phyloP scores from a whole-genome alignment of 345 rosid genomes.

The Gossypium ekmanianum region DNA sequence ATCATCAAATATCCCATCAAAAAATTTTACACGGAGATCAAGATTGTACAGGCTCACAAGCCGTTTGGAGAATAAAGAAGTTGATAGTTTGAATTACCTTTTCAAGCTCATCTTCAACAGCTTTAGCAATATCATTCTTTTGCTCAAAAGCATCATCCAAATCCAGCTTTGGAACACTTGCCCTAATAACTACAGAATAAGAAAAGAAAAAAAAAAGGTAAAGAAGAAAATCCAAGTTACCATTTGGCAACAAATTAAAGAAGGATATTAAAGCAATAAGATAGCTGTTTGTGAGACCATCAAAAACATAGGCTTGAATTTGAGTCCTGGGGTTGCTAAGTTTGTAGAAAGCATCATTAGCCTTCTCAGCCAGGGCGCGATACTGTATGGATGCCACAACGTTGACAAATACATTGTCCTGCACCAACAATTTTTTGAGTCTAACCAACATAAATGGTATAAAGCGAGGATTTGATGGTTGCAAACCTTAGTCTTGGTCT shows the following conservation, averaged over 20 bases:
- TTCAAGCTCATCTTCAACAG: constrained; percentile 53
- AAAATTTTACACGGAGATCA: too few relatives aligned
- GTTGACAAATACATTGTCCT: constrained; percentile 24
- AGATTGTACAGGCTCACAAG: too few relatives aligned
- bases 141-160: constrained; percentile 54
- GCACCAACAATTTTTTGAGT: neutral
- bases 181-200: constrained; percentile 32
- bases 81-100: constrained; percentile 24
- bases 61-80: too few relatives aligned
- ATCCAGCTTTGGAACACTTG: constrained; percentile 43
- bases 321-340: neutral
- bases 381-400: neutral
- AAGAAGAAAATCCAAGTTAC: neutral
- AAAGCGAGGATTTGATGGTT: neutral
- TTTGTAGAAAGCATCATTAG: neutral
- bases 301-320: neutral
- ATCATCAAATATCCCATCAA: too few relatives aligned
- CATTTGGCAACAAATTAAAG: neutral
- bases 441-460: neutral
- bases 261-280: neutral
- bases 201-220: too few relatives aligned
- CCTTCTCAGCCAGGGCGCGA: neutral
- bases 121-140: constrained; percentile 48
- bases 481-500: constrained; percentile 65
- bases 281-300: neutral